Percentiles rank a stretch among this genome's conserved stretches.
These are phyloP conservation scores for Pleurotus tuoliensis DNA, from an alignment of 768 basidiomycete species.

Conservation along the genomic window DNA sequence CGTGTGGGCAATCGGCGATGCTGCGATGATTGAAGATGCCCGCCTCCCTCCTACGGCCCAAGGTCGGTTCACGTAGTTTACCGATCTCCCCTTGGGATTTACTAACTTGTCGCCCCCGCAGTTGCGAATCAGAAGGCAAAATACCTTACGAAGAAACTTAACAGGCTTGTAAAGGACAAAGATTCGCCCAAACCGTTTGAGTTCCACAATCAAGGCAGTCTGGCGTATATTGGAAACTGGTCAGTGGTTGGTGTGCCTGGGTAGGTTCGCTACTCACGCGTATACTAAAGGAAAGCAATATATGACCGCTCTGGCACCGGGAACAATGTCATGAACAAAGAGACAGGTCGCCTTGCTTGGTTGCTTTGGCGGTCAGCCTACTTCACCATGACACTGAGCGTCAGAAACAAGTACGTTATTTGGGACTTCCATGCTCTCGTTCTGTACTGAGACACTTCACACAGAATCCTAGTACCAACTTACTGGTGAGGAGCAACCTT, in stretches of 20 bases:
- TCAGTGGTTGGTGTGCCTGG: slow-evolving; percentile 21
- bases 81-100: not conserved
- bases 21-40: slow-evolving; percentile 52
- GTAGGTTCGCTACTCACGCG: not conserved
- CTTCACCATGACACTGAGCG: slow-evolving; percentile 71
- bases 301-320: slow-evolving; percentile 60
- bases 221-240: slow-evolving; percentile 83
- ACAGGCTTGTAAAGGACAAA: slow-evolving; percentile 52
- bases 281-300: slow-evolving; percentile 60
- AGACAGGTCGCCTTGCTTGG: slow-evolving; percentile 71
- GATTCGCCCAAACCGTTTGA: slow-evolving; percentile 50
- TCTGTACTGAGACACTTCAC: not conserved
- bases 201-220: slow-evolving; percentile 68
- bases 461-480: slow-evolving; percentile 60
- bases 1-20: slow-evolving; percentile 83
- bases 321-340: slow-evolving; percentile 48
- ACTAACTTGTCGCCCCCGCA: slow-evolving; percentile 17
- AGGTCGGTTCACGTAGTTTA: slow-evolving; percentile 32
- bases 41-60: slow-evolving; percentile 83
- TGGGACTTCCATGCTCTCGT: not conserved
- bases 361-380: slow-evolving; percentile 80
- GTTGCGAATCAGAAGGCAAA: slow-evolving; percentile 77
- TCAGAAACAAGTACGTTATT: slow-evolving; percentile 59
- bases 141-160: slow-evolving; percentile 64
- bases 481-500: slow-evolving; percentile 33